Evolutionary conservation across 179 eudicot species (phyloP), one percentile per base, ranked within the genome.

Genomic region (Silene coronaria): DNA sequence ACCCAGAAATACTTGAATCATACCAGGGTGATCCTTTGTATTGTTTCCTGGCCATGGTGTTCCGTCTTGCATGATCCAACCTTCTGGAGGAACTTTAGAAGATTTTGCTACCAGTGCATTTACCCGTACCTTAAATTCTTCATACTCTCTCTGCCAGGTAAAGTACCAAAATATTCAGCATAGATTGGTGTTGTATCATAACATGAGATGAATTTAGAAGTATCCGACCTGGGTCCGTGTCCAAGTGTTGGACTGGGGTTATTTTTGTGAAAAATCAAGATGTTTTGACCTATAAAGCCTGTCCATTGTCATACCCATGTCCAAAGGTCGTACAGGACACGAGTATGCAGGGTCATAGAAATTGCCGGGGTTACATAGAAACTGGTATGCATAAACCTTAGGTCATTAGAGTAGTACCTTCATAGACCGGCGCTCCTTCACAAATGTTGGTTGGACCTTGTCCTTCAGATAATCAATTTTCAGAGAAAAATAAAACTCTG

Each of bases 1-100:
- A 5, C 97, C 97, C 30, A 92, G 46, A 85, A 92, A 92, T 17
- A 92, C 97, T 83, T 92, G 97, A 80, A 92, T 92, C 96, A 92
- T 91, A 53, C 97, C 96, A 13, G 97, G 97, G 75, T 92, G 97
- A 85, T 92, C 96, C 83, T 76, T 88, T 21, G 97, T 92, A 48
- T 92, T 92, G 81, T 92, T 92, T 70, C 98, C 98, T 6, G 96
- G 96, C 98, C 98, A 91, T 42, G 96, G 96, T 61, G 96, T 93
- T 38, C 97, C 97, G 76, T 92, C 97, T 85, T 92, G 91, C 97
- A 92, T 92, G 81, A 92, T 92, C 97, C 97, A 92, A 7, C 97
- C 97, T 80, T 88, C 96, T 60, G 89, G 86, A 79, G 97, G 97
- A 71, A 82, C 88, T 83, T 92, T 92, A 23, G 75, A 36, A 63